phyloP scores from a whole-genome alignment of 805 yeast species.

The Yarrowia sp. region DNA sequence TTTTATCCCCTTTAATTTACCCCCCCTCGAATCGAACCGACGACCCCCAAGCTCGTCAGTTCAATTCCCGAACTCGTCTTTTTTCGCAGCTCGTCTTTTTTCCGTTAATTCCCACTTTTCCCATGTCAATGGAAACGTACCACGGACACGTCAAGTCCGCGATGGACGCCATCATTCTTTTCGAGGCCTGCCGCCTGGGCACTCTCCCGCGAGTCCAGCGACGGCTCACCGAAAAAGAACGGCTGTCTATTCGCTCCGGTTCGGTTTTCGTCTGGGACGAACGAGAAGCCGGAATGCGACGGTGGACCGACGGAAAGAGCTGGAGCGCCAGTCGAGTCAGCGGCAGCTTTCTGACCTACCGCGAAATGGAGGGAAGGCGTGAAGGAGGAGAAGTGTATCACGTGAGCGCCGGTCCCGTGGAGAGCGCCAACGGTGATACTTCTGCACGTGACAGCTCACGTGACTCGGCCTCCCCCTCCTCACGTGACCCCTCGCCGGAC shows the following conservation, averaged over 20 bases:
- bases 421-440: background rate
- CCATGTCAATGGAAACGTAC: constrained; percentile 60
- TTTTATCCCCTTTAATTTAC: no score
- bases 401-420: background rate
- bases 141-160: constrained; percentile 64
- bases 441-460: no score
- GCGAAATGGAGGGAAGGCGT: constrained; percentile 59
- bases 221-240: constrained; percentile 63
- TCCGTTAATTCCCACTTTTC: no score
- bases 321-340: constrained; percentile 78
- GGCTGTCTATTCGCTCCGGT: constrained; percentile 62
- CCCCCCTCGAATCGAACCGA: no score
- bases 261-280: constrained; percentile 77
- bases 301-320: constrained; percentile 80
- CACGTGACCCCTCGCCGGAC: constrained; percentile 6
- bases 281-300: constrained; percentile 68
- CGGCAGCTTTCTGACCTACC: constrained; percentile 67
- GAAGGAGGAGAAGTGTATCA: constrained; percentile 42
- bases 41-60: background rate
- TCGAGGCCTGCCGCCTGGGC: constrained; percentile 69
- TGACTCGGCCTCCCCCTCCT: background rate
- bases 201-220: constrained; percentile 65
- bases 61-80: background rate
- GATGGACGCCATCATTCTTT: constrained; percentile 65
- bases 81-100: background rate